Conservation (phyloP, 129 eudicot genomes). For the Artemisia annua region DNA sequence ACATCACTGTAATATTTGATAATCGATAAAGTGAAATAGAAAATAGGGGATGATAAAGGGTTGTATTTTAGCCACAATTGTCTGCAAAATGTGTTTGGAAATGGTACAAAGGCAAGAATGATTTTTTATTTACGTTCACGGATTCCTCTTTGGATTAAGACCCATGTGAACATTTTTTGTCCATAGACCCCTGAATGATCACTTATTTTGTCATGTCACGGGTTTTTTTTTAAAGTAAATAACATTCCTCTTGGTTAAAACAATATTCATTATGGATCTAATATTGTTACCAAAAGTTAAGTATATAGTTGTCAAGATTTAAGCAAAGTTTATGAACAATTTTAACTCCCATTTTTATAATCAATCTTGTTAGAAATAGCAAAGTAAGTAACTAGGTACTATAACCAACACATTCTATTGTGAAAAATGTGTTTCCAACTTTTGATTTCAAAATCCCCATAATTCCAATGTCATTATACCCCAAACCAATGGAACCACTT, state of each 20-base stretch:
- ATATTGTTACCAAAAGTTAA: neutral
- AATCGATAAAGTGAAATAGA: constrained; percentile 3
- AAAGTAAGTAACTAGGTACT: too few relatives aligned
- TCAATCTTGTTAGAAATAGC: neutral
- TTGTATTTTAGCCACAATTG: constrained; percentile 23
- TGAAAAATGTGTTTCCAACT: neutral
- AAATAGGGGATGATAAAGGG: constrained; percentile 16
- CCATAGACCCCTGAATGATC: constrained; percentile 24
- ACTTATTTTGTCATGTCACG: constrained; percentile 26
- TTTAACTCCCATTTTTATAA: neutral
- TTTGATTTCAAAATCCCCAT: neutral
- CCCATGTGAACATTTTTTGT: constrained; percentile 41
- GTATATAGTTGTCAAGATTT: neutral
- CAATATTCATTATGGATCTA: neutral
- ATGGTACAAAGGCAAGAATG: constrained; percentile 18
- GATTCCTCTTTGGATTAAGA: constrained; percentile 20
- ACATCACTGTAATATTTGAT: neutral
- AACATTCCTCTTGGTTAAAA: neutral
- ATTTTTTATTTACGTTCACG: constrained; percentile 30
- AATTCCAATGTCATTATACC: constrained; percentile 5
- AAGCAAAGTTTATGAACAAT: neutral
- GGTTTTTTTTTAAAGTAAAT: neutral
- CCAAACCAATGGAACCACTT: constrained; percentile 17
- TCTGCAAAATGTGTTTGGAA: constrained; percentile 18
- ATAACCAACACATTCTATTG: neutral